These are phyloP conservation scores for Senna tora DNA, from an alignment of 306 rosid species.

Conservation along the genomic window DNA sequence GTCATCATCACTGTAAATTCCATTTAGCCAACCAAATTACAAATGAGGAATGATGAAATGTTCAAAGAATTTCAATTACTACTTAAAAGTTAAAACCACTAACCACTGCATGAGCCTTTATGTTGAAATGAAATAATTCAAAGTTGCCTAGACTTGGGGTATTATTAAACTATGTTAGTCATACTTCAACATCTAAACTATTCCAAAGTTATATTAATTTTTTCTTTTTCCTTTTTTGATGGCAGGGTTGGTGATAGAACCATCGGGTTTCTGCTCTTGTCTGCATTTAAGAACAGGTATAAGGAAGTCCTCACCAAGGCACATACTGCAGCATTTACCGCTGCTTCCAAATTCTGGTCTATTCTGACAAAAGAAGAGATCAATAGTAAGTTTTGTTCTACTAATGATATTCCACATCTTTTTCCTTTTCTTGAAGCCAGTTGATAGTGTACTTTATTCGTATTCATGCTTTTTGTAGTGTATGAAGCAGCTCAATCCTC, in stretches of 20 bases:
- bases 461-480: slow-evolving; percentile 53
- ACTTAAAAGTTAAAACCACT: too few species aligned
- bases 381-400: slow-evolving; percentile 56
- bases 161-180: not conserved
- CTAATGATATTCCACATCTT: slow-evolving; percentile 7
- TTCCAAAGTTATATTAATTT: slow-evolving; percentile 4
- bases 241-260: slow-evolving; percentile 81
- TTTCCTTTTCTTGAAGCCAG: slow-evolving; percentile 16
- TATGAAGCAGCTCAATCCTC: slow-evolving; percentile 93
- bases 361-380: slow-evolving; percentile 85
- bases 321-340: slow-evolving; percentile 67
- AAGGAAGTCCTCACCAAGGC: slow-evolving; percentile 94
- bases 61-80: not conserved
- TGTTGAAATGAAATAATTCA: not conserved
- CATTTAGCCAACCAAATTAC: slow-evolving; percentile 4
- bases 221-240: slow-evolving; percentile 29
- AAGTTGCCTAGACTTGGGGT: not conserved
- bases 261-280: slow-evolving; percentile 78
- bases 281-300: slow-evolving; percentile 89
- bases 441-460: slow-evolving; percentile 5
- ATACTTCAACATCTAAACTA: not conserved
- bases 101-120: not conserved
- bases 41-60: slow-evolving; percentile 2
- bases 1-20: slow-evolving; percentile 12
- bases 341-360: slow-evolving; percentile 68